phyloP scores from a whole-genome alignment of 1,284 basidiomycete species.

The Ustilago bromivora region DNA sequence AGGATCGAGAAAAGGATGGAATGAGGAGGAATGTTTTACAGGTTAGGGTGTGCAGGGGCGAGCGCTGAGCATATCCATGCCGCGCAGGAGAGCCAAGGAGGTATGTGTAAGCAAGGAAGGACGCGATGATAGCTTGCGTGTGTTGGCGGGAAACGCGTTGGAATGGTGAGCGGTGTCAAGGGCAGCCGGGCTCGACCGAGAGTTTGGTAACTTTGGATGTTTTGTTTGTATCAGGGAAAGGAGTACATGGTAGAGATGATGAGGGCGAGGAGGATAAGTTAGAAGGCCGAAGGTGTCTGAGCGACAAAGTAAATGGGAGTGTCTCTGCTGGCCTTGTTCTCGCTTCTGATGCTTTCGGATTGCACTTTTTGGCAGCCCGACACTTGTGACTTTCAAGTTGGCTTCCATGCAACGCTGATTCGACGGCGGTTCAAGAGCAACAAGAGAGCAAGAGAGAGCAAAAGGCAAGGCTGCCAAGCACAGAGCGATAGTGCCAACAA shows the following conservation, averaged over 20 bases:
- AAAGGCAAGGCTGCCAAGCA: no score
- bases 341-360: not conserved
- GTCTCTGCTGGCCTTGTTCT: not conserved
- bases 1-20: not conserved
- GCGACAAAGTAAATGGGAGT: not conserved
- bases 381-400: not conserved
- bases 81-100: not conserved
- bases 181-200: not conserved
- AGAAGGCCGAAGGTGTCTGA: constrained; percentile 5
- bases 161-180: not conserved
- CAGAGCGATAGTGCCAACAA: no score
- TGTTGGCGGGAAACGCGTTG: constrained; percentile 1
- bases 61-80: not conserved
- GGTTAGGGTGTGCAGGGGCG: not conserved
- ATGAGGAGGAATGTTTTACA: not conserved
- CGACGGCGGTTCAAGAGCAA: not conserved
- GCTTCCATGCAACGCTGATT: constrained; percentile 1
- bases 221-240: not conserved
- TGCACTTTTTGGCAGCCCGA: constrained; percentile 2
- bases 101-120: not conserved
- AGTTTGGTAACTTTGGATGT: not conserved
- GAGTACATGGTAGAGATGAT: constrained; percentile 1
- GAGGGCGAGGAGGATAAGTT: not conserved
- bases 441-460: not conserved
- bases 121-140: constrained; percentile 1